These are phyloP conservation scores for Macroventuria anomochaeta DNA, from an alignment of 2,329 filamentous ascomycete genomes.

Conservation along the genomic window DNA sequence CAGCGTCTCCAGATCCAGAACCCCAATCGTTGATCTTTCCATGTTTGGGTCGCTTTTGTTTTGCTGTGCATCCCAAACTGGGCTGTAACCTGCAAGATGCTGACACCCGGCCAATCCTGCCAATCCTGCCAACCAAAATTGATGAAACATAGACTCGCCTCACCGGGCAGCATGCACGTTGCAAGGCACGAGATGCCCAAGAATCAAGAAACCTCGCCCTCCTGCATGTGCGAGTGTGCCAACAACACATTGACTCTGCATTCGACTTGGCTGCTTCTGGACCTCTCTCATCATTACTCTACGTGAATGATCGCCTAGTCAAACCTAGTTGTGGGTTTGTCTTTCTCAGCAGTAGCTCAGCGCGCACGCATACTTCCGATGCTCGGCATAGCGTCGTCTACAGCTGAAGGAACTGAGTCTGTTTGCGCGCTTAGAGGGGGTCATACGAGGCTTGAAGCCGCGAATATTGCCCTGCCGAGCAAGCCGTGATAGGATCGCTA, in stretches of 20 bases:
- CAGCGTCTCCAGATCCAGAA: conserved; percentile 22
- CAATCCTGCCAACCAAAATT: conserved; percentile 5
- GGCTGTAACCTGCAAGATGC: conserved; percentile 5
- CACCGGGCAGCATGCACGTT: conserved; percentile 1
- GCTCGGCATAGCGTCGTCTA: conserved; percentile 2
- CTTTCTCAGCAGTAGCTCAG: conserved; percentile 14
- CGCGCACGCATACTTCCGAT: conserved; percentile 8
- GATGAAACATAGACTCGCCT: conserved; percentile 11
- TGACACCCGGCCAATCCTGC: conserved; percentile 18
- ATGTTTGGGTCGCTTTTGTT: conserved; percentile 2
- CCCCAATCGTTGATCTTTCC: conserved; percentile 15
- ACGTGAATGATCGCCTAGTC: not conserved
- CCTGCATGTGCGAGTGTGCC: conserved; percentile 8
- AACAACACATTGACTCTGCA: not conserved
- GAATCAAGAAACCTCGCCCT: conserved; percentile 5
- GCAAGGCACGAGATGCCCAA: conserved; percentile 6
- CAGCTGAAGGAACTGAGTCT: conserved; percentile 1
- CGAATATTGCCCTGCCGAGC: conserved; percentile 31
- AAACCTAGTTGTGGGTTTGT: not conserved
- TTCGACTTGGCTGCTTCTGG: conserved; percentile 6
- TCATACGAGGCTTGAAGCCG: conserved; percentile 21
- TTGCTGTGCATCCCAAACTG: conserved; percentile 3
- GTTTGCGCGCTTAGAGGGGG: conserved; percentile 12
- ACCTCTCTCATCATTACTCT: not conserved
- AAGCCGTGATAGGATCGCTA: conserved; percentile 37